Percentiles rank a stretch among this genome's conserved stretches.
phyloP scores from a whole-genome alignment of 495 filamentous ascomycete genomes.

The Aspergillus campestris region DNA sequence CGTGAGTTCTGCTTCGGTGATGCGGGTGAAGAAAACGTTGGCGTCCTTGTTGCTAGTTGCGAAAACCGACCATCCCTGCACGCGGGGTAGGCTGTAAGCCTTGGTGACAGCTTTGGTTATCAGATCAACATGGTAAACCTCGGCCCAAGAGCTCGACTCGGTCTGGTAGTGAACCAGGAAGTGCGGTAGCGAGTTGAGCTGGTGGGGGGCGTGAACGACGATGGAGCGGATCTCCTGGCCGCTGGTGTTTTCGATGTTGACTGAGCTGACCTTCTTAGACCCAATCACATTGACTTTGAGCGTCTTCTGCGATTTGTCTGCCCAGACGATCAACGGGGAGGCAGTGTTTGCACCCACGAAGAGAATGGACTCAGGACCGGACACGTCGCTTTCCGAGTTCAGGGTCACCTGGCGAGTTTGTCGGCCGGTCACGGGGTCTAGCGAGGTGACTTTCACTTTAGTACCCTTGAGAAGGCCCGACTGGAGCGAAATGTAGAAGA shows the following conservation, averaged over 20 bases:
- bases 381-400: slow-evolving; percentile 64
- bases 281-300: slow-evolving; percentile 78
- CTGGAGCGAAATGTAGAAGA: slow-evolving; percentile 73
- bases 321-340: slow-evolving; percentile 74
- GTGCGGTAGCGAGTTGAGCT: slow-evolving; percentile 61
- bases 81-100: slow-evolving; percentile 64
- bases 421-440: slow-evolving; percentile 64
- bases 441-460: slow-evolving; percentile 62
- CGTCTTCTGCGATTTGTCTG: slow-evolving; percentile 56
- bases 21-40: slow-evolving; percentile 81
- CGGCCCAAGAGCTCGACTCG: slow-evolving; percentile 61
- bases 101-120: slow-evolving; percentile 55
- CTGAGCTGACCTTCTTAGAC: slow-evolving; percentile 48
- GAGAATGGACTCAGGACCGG: slow-evolving; percentile 56
- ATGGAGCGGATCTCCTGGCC: slow-evolving; percentile 58
- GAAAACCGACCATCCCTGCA: slow-evolving; percentile 63
- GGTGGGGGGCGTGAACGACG: slow-evolving; percentile 62
- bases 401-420: slow-evolving; percentile 56
- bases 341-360: slow-evolving; percentile 80
- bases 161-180: slow-evolving; percentile 82
- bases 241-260: slow-evolving; percentile 42
- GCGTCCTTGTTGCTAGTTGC: slow-evolving; percentile 67
- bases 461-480: slow-evolving; percentile 55
- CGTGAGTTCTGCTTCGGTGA: slow-evolving; percentile 61
- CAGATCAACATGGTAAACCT: slow-evolving; percentile 76